A percentile compares a stretch with the other conserved stretches of the same genome.
Evolutionary conservation across 164 flowering plant genomes (phyloP).

Genomic region (Aristolochia californica): DNA sequence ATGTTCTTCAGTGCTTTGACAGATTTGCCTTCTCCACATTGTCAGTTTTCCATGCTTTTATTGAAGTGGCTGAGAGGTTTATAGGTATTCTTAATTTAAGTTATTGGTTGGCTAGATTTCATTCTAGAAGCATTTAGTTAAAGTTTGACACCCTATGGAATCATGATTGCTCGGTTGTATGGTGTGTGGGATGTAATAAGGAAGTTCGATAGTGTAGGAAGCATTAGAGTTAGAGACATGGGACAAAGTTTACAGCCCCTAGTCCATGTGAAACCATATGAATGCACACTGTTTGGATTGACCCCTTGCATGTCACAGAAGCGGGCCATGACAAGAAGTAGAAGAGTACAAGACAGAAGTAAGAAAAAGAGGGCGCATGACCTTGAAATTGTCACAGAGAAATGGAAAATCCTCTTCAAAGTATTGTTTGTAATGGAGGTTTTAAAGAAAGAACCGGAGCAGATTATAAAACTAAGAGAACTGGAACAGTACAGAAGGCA

Average conservation of each 20-base stretch:
- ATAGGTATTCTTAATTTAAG: no score
- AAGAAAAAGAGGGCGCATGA: conserved; percentile 53
- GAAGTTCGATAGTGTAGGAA: no score
- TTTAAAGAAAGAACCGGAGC: conserved; percentile 62
- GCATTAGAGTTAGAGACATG: background rate
- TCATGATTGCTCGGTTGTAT: no score
- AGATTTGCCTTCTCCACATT: no score
- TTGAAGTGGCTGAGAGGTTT: no score
- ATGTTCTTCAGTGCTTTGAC: no score
- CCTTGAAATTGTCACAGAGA: conserved; percentile 67
- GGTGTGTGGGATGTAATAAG: no score
- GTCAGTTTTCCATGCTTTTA: no score
- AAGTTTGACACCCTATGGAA: no score
- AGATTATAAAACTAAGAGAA: conserved; percentile 37
- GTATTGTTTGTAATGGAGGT: conserved; percentile 50
- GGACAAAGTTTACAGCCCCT: background rate
- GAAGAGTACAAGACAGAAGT: conserved; percentile 74
- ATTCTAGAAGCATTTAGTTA: no score
- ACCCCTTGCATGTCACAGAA: background rate
- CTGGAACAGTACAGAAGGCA: conserved; percentile 54
- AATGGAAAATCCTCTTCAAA: conserved; percentile 53
- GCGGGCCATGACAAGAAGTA: conserved; percentile 66
- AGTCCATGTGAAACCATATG: background rate
- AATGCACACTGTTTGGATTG: background rate
- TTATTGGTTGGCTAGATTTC: no score